Evolutionary conservation across 2,329 filamentous ascomycete genomes (phyloP).

Genomic region (Cercospora zeae-maydis): DNA sequence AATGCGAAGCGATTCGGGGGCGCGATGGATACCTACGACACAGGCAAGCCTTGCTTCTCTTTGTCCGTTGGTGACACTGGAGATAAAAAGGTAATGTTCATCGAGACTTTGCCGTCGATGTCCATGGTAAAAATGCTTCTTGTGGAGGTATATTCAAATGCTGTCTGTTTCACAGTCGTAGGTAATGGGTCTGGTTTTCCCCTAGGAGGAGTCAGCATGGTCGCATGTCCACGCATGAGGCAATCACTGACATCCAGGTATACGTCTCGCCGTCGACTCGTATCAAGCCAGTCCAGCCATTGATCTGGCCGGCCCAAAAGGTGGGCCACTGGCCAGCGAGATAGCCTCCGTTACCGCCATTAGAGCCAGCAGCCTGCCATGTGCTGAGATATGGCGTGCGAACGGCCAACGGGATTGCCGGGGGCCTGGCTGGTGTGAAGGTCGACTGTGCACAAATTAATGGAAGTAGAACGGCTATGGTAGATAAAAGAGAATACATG

Average conservation of each 20-base stretch:
- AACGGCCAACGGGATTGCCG: conserved; percentile 68
- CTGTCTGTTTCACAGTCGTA: conserved; percentile 56
- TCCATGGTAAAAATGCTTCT: conserved; percentile 66
- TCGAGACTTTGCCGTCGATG: conserved; percentile 56
- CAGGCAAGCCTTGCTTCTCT: conserved; percentile 63
- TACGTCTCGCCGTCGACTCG: conserved; percentile 62
- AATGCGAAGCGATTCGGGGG: background rate
- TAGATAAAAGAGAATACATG: conserved; percentile 20
- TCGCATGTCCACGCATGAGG: no score
- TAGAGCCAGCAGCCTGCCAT: conserved; percentile 60
- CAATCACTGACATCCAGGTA: conserved; percentile 56
- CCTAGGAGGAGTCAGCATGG: conserved; percentile 14
- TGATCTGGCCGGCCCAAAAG: conserved; percentile 58
- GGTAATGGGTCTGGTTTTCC: conserved; percentile 50
- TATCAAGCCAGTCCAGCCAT: conserved; percentile 67
- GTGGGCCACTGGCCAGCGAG: conserved; percentile 66
- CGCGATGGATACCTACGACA: conserved; percentile 43
- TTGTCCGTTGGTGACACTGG: conserved; percentile 66
- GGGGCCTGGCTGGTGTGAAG: conserved; percentile 63
- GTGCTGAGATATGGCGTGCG: conserved; percentile 71
- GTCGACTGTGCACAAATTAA: conserved; percentile 44
- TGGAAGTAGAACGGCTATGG: conserved; percentile 16
- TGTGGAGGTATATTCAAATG: conserved; percentile 69
- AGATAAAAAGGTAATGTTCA: conserved; percentile 69
- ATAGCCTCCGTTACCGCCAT: conserved; percentile 62